Evolutionary conservation across 306 rosid genomes (phyloP), one percentile per base, ranked within the genome.

Genomic region (Gynostemma pentaphyllum): DNA sequence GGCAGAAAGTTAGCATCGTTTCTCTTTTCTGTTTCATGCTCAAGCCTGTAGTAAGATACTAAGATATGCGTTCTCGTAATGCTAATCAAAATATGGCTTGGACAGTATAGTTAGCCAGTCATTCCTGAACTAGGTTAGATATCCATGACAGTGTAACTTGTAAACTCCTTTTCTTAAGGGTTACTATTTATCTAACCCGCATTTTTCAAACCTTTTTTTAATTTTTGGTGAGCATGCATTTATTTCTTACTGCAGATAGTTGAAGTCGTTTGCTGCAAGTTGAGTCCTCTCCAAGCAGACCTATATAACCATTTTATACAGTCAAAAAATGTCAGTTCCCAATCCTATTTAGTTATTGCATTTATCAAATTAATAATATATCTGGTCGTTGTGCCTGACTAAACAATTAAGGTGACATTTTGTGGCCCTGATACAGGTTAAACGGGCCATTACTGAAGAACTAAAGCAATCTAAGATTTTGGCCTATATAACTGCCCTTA

Each of bases 241-340:
- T 60, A 22, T 4, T 29, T 51, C 4, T 52, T 10, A 57, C 68
- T 61, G 63, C 96, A 91, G 98, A 88, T 92, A 44, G 72, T 92
- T 72, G 95, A 92, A 88, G 98, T 92, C 69, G 85, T 92, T 76
- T 92, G 98, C 76, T 88, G 98, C 95, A 91, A 82, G 85, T 84
- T 91, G 83, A 82, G 92, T 74, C 89, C 90, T 54, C 86, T 91
- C 52, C 98, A 91, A 79, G 75, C 84, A 48, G 95, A 85, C 72
- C 77, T 91, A 53, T 91, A 91, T 56, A 91, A 84, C 73, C 96
- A 91, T 79, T 88, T 91, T 66, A 70, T 91, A 76, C 90, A 84
- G 59, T 88, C 98, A 45, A 91, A 86, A 85, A 91, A 85, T 73
- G 98, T 88, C 79, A 62, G 79, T 69, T 73, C 72, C 74, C 40